These are phyloP conservation scores for Trichoderma sp. DNA, from an alignment of 2,329 filamentous ascomycete species.

Conservation along the genomic window DNA sequence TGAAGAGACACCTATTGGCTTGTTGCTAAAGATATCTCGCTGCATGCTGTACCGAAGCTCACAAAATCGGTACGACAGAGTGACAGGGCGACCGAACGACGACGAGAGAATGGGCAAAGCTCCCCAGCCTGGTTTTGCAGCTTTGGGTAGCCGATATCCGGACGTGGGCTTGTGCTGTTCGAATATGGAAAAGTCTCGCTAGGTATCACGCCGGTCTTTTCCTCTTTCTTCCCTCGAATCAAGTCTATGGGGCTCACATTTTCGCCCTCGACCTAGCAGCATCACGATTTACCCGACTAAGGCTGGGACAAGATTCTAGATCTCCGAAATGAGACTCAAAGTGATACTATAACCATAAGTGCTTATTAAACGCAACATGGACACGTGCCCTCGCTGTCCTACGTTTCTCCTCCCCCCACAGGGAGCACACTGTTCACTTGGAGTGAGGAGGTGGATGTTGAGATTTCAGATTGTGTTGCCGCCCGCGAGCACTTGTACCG, in stretches of 20 bases:
- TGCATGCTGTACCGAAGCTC: neutral
- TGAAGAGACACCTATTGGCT: neutral
- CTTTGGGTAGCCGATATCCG: neutral
- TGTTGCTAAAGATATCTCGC: conserved; percentile 19
- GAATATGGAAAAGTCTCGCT: neutral
- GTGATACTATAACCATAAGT: neutral
- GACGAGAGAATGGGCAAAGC: neutral
- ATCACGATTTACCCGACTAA: neutral
- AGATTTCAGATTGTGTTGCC: conserved; percentile 6
- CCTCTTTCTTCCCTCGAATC: neutral
- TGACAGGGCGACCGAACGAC: neutral
- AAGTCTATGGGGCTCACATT: neutral
- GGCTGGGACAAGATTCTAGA: neutral
- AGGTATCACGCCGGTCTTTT: neutral
- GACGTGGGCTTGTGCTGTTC: neutral
- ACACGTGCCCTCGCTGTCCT: conserved; percentile 6
- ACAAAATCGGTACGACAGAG: neutral
- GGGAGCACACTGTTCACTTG: neutral
- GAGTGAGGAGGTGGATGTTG: neutral
- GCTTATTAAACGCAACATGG: neutral
- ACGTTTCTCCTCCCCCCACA: neutral
- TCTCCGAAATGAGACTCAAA: neutral
- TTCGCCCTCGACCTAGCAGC: neutral
- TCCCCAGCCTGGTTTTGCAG: neutral
- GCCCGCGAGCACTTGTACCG: neutral